These are phyloP conservation scores for Teunomyces pallodes DNA, from an alignment of 805 yeast species.

Conservation along the genomic window DNA sequence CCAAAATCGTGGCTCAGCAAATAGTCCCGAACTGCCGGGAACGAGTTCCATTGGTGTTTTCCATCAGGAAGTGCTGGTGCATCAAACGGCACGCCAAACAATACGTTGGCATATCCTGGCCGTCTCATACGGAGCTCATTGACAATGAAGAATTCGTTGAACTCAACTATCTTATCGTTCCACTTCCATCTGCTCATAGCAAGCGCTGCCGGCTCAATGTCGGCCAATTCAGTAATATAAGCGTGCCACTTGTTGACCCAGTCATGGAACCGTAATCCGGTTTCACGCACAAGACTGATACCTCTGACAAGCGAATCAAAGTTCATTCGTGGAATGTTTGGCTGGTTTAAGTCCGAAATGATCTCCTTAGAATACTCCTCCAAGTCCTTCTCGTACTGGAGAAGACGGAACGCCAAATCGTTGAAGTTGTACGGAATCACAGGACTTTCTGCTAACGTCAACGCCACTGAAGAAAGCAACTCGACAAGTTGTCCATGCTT, in stretches of 20 bases:
- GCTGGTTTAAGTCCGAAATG: slow-evolving; percentile 5
- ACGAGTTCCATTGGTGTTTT: slow-evolving; percentile 56
- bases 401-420: slow-evolving; percentile 44
- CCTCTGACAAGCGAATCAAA: slow-evolving; percentile 23
- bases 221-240: slow-evolving; percentile 36
- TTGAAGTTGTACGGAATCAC: slow-evolving; percentile 65
- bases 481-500: slow-evolving; percentile 57
- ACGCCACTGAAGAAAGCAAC: slow-evolving; percentile 48
- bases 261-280: slow-evolving; percentile 45
- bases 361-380: slow-evolving; percentile 31
- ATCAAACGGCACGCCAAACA: slow-evolving; percentile 67
- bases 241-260: slow-evolving; percentile 68
- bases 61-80: slow-evolving; percentile 42
- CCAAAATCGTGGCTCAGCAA: slow-evolving; percentile 48
- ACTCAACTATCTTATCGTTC: slow-evolving; percentile 62
- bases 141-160: slow-evolving; percentile 53
- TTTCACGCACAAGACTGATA: slow-evolving; percentile 24
- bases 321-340: slow-evolving; percentile 18
- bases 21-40: slow-evolving; percentile 76
- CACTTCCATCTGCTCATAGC: slow-evolving; percentile 75
- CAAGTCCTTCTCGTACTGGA: slow-evolving; percentile 46
- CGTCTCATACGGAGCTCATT: slow-evolving; percentile 47
- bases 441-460: slow-evolving; percentile 74
- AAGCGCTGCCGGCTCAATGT: slow-evolving; percentile 69
- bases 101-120: slow-evolving; percentile 61